A percentile compares a stretch with the other conserved stretches of the same genome.
Evolutionary conservation across 305 asterid species (phyloP).

Genomic region (Galium porrigens): DNA sequence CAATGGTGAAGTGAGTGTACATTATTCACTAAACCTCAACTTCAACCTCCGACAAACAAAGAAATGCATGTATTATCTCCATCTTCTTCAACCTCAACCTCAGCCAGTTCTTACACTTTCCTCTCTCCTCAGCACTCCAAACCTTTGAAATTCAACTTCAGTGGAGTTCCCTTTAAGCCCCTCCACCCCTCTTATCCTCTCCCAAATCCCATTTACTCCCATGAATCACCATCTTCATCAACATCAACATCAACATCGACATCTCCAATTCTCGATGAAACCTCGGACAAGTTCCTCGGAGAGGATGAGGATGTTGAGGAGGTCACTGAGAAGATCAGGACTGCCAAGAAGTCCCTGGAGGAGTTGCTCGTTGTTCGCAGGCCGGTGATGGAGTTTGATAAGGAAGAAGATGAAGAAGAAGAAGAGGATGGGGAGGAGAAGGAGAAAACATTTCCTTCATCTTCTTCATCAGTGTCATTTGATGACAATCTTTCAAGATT

Average conservation of each 20-base stretch:
- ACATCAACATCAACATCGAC: background rate
- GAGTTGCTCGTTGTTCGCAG: slow-evolving; percentile 68
- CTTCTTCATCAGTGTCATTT: slow-evolving; percentile 25
- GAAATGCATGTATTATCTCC: slow-evolving; percentile 41
- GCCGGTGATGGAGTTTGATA: slow-evolving; percentile 50
- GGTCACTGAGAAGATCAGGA: slow-evolving; percentile 44
- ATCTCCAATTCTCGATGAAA: slow-evolving; percentile 47
- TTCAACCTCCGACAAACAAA: background rate
- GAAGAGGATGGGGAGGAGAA: slow-evolving; percentile 5
- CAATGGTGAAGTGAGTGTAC: background rate
- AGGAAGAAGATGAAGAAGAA: slow-evolving; percentile 13
- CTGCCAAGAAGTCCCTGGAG: slow-evolving; percentile 59
- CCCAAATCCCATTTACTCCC: slow-evolving; percentile 31
- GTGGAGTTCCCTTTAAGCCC: slow-evolving; percentile 27
- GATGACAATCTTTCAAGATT: slow-evolving; percentile 50
- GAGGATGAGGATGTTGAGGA: slow-evolving; percentile 26
- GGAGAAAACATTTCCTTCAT: slow-evolving; percentile 3
- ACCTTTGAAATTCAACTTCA: slow-evolving; percentile 31
- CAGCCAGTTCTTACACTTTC: slow-evolving; percentile 32
- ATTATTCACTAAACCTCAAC: slow-evolving; percentile 4
- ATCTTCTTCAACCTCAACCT: slow-evolving; percentile 34
- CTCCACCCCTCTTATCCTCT: slow-evolving; percentile 12
- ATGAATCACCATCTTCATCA: slow-evolving; percentile 31
- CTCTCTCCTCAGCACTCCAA: slow-evolving; percentile 38
- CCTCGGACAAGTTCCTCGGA: slow-evolving; percentile 25